Base-by-base conservation (phyloP, 2,329 filamentous ascomycete genomes). In the Penicillium freii region DNA sequence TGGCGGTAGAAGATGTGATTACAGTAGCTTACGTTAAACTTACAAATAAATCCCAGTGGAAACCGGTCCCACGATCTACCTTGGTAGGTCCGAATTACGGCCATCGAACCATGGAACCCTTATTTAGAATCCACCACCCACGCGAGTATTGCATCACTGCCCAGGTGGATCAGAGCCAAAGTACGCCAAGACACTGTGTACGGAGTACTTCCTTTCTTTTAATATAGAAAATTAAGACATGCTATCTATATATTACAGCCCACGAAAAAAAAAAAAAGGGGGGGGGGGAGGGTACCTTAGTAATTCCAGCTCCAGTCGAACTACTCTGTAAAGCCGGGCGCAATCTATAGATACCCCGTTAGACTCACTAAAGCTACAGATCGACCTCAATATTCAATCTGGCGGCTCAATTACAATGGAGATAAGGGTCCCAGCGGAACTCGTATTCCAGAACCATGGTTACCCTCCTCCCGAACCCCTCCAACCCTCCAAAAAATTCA, bases 1-100 rank as follows among this genome's bases (percentile, higher is more conserved):
- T 66, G 66, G 65, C 64, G 68, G 42, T 70, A 54, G 42, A 44
- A 8, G 13, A 2, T 15, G 5, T 33, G 21, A 6, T 43, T 19
- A 19, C 8, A 25, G 19, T 9, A 36, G 3, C 6, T 15, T 7
- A 25, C 5, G 21, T 4, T 15, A 23, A 13, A 5, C 19, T 40
- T 42, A 42, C 42, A 43, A 21, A 39, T 40, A 4, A 33, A 40
- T 11, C 8, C 8, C 9, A 10, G 27, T 17, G 5, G 31, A n/a
- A 9, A 29, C 10, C 27, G 33, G 54, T 15, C n/a, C 53, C 40
- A 40, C 34, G 19, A 5, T 21, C 19, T 34, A 17, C 5, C 5
- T 4, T 7, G 1, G 6, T 15, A n/a, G 38, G 5, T n/a, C 48
- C 38, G 21, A 44, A 11, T 5, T 36, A 19, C 34, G 25, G 11